Conservation (phyloP, 2,329 filamentous ascomycete genomes). For the Biscogniauxia mediterranea region DNA sequence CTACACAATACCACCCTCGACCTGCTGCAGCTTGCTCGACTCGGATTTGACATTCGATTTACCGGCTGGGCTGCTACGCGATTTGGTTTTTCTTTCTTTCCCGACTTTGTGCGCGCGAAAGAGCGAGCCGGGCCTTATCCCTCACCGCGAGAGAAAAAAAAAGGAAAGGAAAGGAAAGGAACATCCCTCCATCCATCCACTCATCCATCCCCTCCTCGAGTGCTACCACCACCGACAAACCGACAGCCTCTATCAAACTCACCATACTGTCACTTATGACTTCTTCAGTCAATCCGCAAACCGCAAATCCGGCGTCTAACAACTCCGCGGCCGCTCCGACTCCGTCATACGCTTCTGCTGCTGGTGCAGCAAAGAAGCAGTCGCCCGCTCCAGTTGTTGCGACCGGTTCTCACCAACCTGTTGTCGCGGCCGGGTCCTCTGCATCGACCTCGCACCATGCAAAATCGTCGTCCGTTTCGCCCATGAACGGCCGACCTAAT, state of each 20-base stretch:
- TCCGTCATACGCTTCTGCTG: slow-evolving; percentile 66
- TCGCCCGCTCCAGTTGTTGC: slow-evolving; percentile 60
- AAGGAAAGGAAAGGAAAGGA: too few relatives aligned
- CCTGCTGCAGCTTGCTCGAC: slow-evolving; percentile 7
- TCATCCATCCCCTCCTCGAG: not conserved
- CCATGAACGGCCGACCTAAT: slow-evolving; percentile 80
- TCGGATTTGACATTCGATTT: slow-evolving; percentile 33
- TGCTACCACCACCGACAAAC: slow-evolving; percentile 9
- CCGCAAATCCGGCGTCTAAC: slow-evolving; percentile 55
- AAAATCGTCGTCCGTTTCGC: slow-evolving; percentile 66
- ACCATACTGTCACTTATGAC: slow-evolving; percentile 52
- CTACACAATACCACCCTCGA: slow-evolving; percentile 7
- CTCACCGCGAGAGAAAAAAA: slow-evolving; percentile 6
- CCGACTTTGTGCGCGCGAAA: slow-evolving; percentile 20
- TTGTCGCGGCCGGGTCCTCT: slow-evolving; percentile 55
- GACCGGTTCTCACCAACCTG: slow-evolving; percentile 54
- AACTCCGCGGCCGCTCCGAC: slow-evolving; percentile 54
- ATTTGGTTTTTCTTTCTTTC: slow-evolving; percentile 24
- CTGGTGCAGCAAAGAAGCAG: slow-evolving; percentile 61
- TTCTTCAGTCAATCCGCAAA: slow-evolving; percentile 57
- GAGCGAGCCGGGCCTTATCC: slow-evolving; percentile 11
- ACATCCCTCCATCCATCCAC: too few relatives aligned
- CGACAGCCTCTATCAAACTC: slow-evolving; percentile 21
- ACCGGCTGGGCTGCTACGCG: slow-evolving; percentile 13
- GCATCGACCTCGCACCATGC: slow-evolving; percentile 56